phyloP scores from a whole-genome alignment of 768 basidiomycete species.

The Panaeolus papilionaceus region DNA sequence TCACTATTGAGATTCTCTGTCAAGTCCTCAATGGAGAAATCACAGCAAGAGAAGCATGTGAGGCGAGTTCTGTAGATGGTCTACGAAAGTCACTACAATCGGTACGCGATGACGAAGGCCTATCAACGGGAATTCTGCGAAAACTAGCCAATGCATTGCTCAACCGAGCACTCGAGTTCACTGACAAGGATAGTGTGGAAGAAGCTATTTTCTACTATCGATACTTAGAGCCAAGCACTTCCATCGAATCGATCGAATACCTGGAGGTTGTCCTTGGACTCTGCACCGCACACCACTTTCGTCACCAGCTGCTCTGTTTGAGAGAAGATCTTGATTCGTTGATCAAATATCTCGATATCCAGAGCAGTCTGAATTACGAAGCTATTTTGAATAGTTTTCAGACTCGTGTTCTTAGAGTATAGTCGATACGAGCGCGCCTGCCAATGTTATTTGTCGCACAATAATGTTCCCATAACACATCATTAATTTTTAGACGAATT shows the following conservation, averaged over 20 bases:
- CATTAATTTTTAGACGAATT: too few species aligned
- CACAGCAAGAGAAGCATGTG: not conserved
- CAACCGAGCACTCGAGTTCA: not conserved
- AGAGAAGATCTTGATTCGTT: not conserved
- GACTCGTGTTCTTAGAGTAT: too few species aligned
- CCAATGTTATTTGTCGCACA: too few species aligned
- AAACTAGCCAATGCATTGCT: not conserved
- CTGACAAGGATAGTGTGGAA: conserved; percentile 2
- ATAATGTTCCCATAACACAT: too few species aligned
- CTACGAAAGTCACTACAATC: not conserved
- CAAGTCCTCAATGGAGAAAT: not conserved
- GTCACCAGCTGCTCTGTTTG: not conserved
- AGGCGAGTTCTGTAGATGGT: not conserved
- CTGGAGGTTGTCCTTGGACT: not conserved
- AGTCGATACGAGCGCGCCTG: too few species aligned
- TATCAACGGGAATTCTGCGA: not conserved
- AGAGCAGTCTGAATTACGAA: not conserved
- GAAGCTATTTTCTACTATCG: conserved; percentile 6
- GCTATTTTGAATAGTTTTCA: too few species aligned
- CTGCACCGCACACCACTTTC: not conserved
- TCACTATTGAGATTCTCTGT: not conserved
- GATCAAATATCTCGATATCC: not conserved
- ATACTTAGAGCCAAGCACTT: not conserved
- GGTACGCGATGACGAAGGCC: not conserved
- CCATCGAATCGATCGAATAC: not conserved